Conservation (phyloP, 1,139 yeast genomes). For the Petasospora rhodanensis region DNA sequence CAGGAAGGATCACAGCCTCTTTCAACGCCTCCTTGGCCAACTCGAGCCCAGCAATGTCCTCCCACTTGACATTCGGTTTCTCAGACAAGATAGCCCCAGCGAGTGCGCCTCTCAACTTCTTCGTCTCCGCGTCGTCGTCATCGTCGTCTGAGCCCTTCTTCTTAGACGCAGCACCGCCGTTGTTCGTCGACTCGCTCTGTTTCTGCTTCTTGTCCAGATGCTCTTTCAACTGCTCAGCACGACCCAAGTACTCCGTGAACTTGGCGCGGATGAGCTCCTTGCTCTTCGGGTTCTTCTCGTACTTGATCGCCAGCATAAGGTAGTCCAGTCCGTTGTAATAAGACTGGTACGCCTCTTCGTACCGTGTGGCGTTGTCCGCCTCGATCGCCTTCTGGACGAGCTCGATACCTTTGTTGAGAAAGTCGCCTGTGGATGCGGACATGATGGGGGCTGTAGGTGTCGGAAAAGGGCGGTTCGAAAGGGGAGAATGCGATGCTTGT, state of each 20-base stretch:
- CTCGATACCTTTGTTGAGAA: slow-evolving; percentile 88
- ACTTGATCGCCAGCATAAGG: slow-evolving; percentile 91
- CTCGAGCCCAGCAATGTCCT: slow-evolving; percentile 93
- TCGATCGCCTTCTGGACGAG: slow-evolving; percentile 92
- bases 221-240: slow-evolving; percentile 93
- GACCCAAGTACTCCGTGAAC: slow-evolving; percentile 82
- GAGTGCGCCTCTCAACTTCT: slow-evolving; percentile 84
- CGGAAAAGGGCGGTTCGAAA: too few species aligned
- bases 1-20: slow-evolving; percentile 96
- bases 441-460: too few species aligned
- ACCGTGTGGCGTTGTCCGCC: slow-evolving; percentile 85
- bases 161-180: slow-evolving; percentile 33
- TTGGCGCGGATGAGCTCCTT: slow-evolving; percentile 86
- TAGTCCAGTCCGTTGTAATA: slow-evolving; percentile 94
- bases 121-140: slow-evolving; percentile 79
- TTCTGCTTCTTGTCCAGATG: slow-evolving; percentile 65
- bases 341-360: slow-evolving; percentile 90
- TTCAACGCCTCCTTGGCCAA: slow-evolving; percentile 93
- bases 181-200: slow-evolving; percentile 45
- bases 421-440: slow-evolving; percentile 60
- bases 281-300: slow-evolving; percentile 86
- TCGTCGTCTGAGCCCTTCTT: slow-evolving; percentile 40
- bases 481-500: too few species aligned
- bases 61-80: slow-evolving; percentile 92
- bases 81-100: slow-evolving; percentile 91